Evolutionary conservation across 345 rosid species (phyloP), one percentile per base, ranked within the genome.

Genomic region (Salix udensis): DNA sequence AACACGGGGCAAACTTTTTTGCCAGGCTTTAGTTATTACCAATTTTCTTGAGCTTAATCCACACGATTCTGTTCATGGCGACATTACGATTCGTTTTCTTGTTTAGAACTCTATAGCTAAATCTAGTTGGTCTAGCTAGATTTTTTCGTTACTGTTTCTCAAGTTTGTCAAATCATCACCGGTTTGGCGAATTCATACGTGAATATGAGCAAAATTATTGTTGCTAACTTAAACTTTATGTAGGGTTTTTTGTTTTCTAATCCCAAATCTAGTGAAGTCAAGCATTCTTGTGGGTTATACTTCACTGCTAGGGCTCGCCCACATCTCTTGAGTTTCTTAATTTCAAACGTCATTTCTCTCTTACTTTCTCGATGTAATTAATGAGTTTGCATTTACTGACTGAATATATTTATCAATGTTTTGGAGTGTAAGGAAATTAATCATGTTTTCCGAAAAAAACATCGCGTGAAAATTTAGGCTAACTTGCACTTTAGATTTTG

Each of bases 111-210:
- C 26, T 52, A 50, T n/a, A 40, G 60, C 61, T 44, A 28, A 65
- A 65, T 7, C 61, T 70, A 24, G 8, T 1, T 26, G 68, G 48
- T 68, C 46, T 31, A 70, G 48, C 46, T 31, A 70, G 48, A 36
- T 46, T 18, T 62, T 26, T 48, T 64, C 70, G 40, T 48, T 67
- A 66, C 69, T 60, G 58, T 76, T 58, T 76, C 40, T 28, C 68
- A 26, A 26, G 52, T 70, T 70, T 28, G 60, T 65, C 26, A 4
- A 53, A 1, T 58, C 64, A 1, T 23, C 28, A 3, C n/a, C 24
- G 64, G 64, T 58, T 58, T 58, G 64, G 28, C 28, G 10, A n/a
- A 10, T 53, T 21, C 12, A 10, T 4, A 58, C 26, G 28, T 10
- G 64, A 58, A 58, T 58, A 9, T 58, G 28, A 58, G 23, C 64